phyloP scores from a whole-genome alignment of 2,329 filamentous ascomycete genomes.

The Ascochyta fabae region DNA sequence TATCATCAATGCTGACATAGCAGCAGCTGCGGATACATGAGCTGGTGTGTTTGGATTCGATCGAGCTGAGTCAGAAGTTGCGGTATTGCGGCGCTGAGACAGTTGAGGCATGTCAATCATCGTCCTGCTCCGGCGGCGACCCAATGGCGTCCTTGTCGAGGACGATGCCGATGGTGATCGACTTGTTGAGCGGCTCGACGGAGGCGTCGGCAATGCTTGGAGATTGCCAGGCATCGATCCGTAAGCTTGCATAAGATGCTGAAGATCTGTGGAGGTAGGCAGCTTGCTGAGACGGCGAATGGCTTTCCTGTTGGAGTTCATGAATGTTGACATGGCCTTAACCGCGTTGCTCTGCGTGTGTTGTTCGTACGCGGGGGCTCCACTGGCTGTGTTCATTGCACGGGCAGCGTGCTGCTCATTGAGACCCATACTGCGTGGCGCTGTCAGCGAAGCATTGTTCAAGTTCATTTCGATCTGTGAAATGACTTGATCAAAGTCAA shows the following conservation, averaged over 20 bases:
- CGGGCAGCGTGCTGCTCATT: conserved; percentile 54
- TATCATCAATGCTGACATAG: conserved; percentile 26
- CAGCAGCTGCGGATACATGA: conserved; percentile 19
- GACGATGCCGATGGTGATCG: conserved; percentile 18
- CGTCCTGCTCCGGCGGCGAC: conserved; percentile 2
- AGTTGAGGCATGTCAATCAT: background rate
- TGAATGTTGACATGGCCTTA: conserved; percentile 52
- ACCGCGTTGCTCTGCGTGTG: conserved; percentile 54
- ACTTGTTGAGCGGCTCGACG: conserved; percentile 26
- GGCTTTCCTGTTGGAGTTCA: conserved; percentile 29
- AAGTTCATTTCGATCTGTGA: conserved; percentile 51
- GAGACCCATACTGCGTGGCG: conserved; percentile 38
- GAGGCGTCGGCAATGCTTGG: conserved; percentile 21
- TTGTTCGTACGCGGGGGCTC: conserved; percentile 51
- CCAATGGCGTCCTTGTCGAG: background rate
- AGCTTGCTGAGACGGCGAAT: conserved; percentile 32
- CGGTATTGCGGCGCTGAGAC: conserved; percentile 8
- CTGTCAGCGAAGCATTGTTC: conserved; percentile 25
- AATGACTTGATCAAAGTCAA: conserved; percentile 57
- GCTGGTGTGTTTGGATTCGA: conserved; percentile 8
- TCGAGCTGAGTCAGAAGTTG: conserved; percentile 1
- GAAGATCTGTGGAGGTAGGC: conserved; percentile 22
- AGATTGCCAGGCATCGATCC: conserved; percentile 3
- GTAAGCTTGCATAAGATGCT: conserved; percentile 27
- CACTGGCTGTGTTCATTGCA: conserved; percentile 39